These are phyloP conservation scores for Helicostylum pulchrum DNA, from an alignment of 192 early-diverging fungal species.

Conservation along the genomic window DNA sequence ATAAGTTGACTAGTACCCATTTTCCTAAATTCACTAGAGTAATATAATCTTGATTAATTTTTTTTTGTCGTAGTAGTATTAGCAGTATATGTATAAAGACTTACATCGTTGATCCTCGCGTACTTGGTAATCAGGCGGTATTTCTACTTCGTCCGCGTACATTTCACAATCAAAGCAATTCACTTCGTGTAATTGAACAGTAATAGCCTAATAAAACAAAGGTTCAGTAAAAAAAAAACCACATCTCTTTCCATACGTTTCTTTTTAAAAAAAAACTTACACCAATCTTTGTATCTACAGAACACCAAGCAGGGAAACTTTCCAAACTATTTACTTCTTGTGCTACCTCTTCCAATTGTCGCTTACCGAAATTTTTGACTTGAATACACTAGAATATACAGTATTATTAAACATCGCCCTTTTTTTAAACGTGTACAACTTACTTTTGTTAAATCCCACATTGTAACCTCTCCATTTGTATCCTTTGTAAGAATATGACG, in stretches of 20 bases:
- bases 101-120: conserved; percentile 74
- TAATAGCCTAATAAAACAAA: conserved; percentile 50
- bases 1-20: conserved; percentile 77
- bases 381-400: conserved; percentile 43
- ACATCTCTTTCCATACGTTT: background rate
- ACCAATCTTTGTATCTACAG: conserved; percentile 88
- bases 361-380: conserved; percentile 55
- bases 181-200: conserved; percentile 81
- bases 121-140: conserved; percentile 41
- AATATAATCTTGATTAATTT: background rate
- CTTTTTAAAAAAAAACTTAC: conserved; percentile 36
- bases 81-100: background rate
- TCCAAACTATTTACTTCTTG: conserved; percentile 63
- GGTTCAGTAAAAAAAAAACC: background rate
- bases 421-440: conserved; percentile 18
- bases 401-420: background rate
- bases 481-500: conserved; percentile 85
- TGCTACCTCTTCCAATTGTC: conserved; percentile 52
- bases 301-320: conserved; percentile 88
- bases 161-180: conserved; percentile 86
- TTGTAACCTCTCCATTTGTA: conserved; percentile 67
- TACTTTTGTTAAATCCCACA: conserved; percentile 92
- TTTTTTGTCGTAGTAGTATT: no score
- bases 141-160: conserved; percentile 78
- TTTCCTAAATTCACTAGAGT: conserved; percentile 74